Conservation (phyloP, 805 yeast species). For the Ogataea parapolymorpha region DNA sequence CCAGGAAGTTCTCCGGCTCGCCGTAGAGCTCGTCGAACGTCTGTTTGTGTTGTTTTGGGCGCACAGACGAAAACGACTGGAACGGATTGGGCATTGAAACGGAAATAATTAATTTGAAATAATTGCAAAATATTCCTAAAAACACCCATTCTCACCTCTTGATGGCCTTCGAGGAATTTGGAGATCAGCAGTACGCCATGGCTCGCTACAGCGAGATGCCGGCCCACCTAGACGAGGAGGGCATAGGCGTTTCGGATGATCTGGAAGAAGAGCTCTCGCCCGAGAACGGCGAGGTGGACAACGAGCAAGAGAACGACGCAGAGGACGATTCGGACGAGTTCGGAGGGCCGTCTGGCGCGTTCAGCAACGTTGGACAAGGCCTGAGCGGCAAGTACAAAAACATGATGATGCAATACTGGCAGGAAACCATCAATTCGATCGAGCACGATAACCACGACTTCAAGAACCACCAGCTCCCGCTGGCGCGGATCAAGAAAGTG, state of each 20-base stretch:
- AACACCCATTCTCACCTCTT: conserved; percentile 7
- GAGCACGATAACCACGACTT: conserved; percentile 89
- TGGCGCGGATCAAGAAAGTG: conserved; percentile 94
- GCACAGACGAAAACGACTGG: conserved; percentile 29
- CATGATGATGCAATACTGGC: conserved; percentile 96
- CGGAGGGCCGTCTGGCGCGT: conserved; percentile 36
- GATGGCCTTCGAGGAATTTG: conserved; percentile 19
- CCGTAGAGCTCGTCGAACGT: conserved; percentile 83
- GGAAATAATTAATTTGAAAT: background rate
- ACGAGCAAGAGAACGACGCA: conserved; percentile 34
- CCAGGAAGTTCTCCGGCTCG: conserved; percentile 91
- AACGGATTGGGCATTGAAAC: conserved; percentile 26
- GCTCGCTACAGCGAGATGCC: conserved; percentile 14
- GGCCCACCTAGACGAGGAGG: conserved; percentile 14
- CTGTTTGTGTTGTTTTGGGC: conserved; percentile 41
- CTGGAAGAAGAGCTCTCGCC: conserved; percentile 27
- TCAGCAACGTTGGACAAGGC: conserved; percentile 88
- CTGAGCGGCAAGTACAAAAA: conserved; percentile 76
- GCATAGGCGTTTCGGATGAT: conserved; percentile 23
- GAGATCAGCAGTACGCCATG: conserved; percentile 14
- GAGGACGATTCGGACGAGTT: conserved; percentile 38
- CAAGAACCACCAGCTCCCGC: conserved; percentile 89
- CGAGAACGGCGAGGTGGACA: conserved; percentile 30
- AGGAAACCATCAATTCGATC: conserved; percentile 85
- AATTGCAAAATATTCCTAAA: background rate